phyloP scores from a whole-genome alignment of 2,329 filamentous ascomycete genomes.

The Fusarium tuaranense region DNA sequence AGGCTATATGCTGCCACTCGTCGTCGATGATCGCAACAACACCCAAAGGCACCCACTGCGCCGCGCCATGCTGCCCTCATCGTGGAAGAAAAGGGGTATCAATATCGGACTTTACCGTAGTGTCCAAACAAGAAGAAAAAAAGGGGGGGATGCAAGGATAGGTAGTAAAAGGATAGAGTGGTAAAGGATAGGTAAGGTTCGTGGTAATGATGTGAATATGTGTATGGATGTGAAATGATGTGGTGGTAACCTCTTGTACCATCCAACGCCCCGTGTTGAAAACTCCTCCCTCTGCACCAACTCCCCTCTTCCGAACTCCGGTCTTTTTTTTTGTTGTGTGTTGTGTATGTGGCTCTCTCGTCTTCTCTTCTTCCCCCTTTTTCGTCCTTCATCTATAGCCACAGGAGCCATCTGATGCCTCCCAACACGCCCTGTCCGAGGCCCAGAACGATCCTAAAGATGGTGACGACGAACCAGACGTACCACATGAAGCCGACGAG shows the following conservation, averaged over 20 bases:
- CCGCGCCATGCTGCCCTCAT: slow-evolving; percentile 38
- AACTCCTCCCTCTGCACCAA: slow-evolving; percentile 13
- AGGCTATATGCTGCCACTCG: slow-evolving; percentile 34
- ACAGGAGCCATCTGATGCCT: slow-evolving; percentile 84
- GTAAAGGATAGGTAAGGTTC: background rate
- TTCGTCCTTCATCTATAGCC: slow-evolving; percentile 66
- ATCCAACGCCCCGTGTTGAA: slow-evolving; percentile 4
- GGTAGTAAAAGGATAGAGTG: background rate
- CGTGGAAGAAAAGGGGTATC: slow-evolving; percentile 41
- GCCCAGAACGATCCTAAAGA: slow-evolving; percentile 74
- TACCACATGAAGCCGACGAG: slow-evolving; percentile 94
- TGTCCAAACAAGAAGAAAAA: slow-evolving; percentile 17
- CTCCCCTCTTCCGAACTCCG: slow-evolving; percentile 1
- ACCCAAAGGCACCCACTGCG: slow-evolving; percentile 23
- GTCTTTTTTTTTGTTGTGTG: background rate
- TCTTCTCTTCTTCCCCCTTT: slow-evolving; percentile 10
- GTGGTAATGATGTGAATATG: slow-evolving; percentile 11
- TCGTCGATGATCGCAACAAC: background rate
- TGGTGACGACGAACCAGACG: slow-evolving; percentile 89
- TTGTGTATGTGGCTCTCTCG: background rate
- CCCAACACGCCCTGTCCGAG: slow-evolving; percentile 69
- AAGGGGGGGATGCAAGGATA: slow-evolving; percentile 9
- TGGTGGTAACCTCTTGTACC: slow-evolving; percentile 1
- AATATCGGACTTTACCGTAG: slow-evolving; percentile 31
- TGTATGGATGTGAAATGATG: background rate